A percentile compares a stretch with the other conserved stretches of the same genome.
These are phyloP conservation scores for Paulownia fortunei DNA, from an alignment of 257 asterid genomes.

Conservation along the genomic window DNA sequence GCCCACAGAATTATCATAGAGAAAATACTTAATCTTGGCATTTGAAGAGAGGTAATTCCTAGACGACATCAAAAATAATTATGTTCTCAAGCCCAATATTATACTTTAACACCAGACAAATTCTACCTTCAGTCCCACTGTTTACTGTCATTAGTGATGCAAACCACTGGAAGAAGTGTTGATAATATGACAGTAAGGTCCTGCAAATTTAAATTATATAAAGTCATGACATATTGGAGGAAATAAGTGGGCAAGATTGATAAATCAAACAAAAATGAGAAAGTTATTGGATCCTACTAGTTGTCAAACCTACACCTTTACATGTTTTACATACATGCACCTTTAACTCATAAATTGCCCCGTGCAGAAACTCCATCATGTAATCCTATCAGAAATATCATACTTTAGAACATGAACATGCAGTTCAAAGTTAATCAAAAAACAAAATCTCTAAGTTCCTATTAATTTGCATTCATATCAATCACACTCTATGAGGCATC, in stretches of 20 bases:
- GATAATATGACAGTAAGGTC: slow-evolving; percentile 83
- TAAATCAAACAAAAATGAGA: slow-evolving; percentile 9
- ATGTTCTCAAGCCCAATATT: slow-evolving; percentile 6
- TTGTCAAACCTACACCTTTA: slow-evolving; percentile 17
- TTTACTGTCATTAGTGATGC: slow-evolving; percentile 73
- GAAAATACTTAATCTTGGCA: no score
- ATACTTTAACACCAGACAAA: slow-evolving; percentile 13
- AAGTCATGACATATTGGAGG: slow-evolving; percentile 21
- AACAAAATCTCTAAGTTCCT: not conserved
- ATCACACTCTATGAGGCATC: not conserved
- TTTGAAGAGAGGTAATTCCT: slow-evolving; percentile 21
- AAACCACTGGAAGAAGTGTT: slow-evolving; percentile 93
- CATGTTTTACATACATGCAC: slow-evolving; percentile 23
- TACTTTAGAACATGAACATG: slow-evolving; percentile 25
- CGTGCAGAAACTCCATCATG: slow-evolving; percentile 18
- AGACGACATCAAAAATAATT: slow-evolving; percentile 15
- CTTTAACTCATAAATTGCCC: slow-evolving; percentile 25
- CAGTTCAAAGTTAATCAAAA: not conserved
- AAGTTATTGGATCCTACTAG: not conserved
- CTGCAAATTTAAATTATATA: slow-evolving; percentile 51
- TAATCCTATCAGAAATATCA: not conserved
- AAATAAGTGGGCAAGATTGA: slow-evolving; percentile 17
- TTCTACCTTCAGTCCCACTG: slow-evolving; percentile 86
- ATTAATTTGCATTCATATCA: not conserved
- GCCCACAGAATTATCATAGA: not conserved